A percentile compares a stretch with the other conserved stretches of the same genome.
Evolutionary conservation across 306 rosid species (phyloP).

Genomic region (Sesbania bispinosa): DNA sequence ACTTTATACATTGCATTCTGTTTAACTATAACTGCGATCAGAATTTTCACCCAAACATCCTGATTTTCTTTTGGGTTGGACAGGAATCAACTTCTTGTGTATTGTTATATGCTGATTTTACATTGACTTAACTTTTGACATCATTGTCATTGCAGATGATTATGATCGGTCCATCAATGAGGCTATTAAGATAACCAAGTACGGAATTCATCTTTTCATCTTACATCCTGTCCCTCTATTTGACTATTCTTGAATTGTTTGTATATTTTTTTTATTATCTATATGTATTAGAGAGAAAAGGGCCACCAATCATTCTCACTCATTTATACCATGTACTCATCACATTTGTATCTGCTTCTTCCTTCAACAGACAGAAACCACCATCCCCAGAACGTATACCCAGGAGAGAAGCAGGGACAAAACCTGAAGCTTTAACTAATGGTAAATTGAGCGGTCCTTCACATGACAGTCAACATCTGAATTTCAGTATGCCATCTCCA

Average conservation of each 20-base stretch:
- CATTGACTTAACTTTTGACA: constrained; percentile 16
- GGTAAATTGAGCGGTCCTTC: constrained; percentile 79
- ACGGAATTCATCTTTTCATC: constrained; percentile 29
- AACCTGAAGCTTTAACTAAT: constrained; percentile 62
- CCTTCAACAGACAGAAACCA: constrained; percentile 52
- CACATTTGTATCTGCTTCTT: constrained; percentile 5
- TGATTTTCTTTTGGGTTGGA: constrained; percentile 17
- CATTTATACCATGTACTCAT: background rate
- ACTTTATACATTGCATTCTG: background rate
- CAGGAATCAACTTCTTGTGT: background rate
- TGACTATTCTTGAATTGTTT: background rate
- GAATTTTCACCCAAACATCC: background rate
- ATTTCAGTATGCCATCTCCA: constrained; percentile 66
- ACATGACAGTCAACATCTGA: constrained; percentile 39
- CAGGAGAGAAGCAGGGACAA: constrained; percentile 50
- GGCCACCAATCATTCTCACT: background rate
- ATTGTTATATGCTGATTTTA: background rate
- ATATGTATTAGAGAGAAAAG: background rate
- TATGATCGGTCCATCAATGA: constrained; percentile 90
- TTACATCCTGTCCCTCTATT: background rate
- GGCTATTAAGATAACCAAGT: constrained; percentile 95
- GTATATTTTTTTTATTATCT: background rate
- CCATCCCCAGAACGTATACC: constrained; percentile 73
- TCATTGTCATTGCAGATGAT: constrained; percentile 65
- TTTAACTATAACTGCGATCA: background rate